Base-by-base conservation (phyloP, 176 grass and related monocot genomes). In the Melocanna baccifera region DNA sequence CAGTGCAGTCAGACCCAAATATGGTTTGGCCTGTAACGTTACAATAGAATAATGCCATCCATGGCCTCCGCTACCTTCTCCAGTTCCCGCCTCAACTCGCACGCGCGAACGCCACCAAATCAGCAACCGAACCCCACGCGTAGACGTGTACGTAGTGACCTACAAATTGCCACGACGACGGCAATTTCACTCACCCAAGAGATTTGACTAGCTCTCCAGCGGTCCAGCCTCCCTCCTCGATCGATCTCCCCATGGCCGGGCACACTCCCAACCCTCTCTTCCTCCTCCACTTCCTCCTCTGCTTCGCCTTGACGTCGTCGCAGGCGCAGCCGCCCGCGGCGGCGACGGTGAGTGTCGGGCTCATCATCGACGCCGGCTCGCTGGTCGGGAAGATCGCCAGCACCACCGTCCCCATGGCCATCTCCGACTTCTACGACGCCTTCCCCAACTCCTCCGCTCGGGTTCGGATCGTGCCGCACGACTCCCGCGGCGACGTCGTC, bases 391-490 rank as follows among this genome's bases (percentile, higher is more conserved):
- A 25, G 62, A 80, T 88, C 65, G 88, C 81, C 43, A 65, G 0
- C 1, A 95, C 85, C 34, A 85, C 75, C 45, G 80, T 90, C 48
- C 73, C 73, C 23, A 88, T 95, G 90, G 93, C 93, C 72, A 64
- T 90, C 56, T 88, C 80, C 4, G 93, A 95, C 59, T 95, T 88
- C 78, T 92, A 92, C 70, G 78, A 68, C 37, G 78, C 77, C 78
- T 34, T 80, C 69, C 87, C 81, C 8, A 51, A 83, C 20, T 86
- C 88, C 78, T 53, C 82, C 39, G 10, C 37, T 19, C 81, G 82
- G 10, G 78, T 95, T 30, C 59, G 19, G 4, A 3, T 92, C 63
- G 14, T 77, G 6, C 55, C 3, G 10, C 87, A 79, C 32, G 76
- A 92, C 68, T 83, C 90, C 83, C 7, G 39, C 68, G 81, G 88